These are phyloP conservation scores for Aspergillus avenaceus DNA, from an alignment of 495 filamentous ascomycete species.

Conservation along the genomic window DNA sequence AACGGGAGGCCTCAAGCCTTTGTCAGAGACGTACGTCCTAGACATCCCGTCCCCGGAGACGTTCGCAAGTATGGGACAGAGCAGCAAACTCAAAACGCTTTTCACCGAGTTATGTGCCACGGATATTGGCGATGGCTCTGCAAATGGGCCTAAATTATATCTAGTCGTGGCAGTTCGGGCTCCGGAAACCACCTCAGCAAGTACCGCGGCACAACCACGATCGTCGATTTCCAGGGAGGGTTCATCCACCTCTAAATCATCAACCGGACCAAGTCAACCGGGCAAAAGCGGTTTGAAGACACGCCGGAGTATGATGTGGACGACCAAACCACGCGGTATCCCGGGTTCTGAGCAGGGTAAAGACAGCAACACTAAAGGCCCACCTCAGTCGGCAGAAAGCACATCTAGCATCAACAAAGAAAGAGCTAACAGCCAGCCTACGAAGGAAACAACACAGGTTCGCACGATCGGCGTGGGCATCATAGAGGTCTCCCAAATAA, in stretches of 20 bases:
- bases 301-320: conserved; percentile 85
- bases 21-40: conserved; percentile 80
- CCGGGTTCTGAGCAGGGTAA: conserved; percentile 32
- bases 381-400: conserved; percentile 50
- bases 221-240: conserved; percentile 36
- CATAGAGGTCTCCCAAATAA: conserved; percentile 71
- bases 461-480: conserved; percentile 78
- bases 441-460: conserved; percentile 47
- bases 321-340: conserved; percentile 33
- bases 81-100: conserved; percentile 71
- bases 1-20: conserved; percentile 53
- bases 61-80: conserved; percentile 52
- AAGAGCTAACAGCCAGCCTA: conserved; percentile 30
- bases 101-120: conserved; percentile 78
- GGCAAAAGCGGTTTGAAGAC: conserved; percentile 43
- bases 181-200: conserved; percentile 48
- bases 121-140: conserved; percentile 76
- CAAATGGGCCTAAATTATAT: conserved; percentile 65
- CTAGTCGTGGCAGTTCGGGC: conserved; percentile 79
- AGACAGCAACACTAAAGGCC: conserved; percentile 44
- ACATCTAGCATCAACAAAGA: conserved; percentile 51
- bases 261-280: conserved; percentile 24
- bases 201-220: conserved; percentile 21
- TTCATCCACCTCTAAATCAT: conserved; percentile 24
- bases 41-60: conserved; percentile 72